Evolutionary conservation across 2,329 filamentous ascomycete genomes (phyloP), one percentile per base, ranked within the genome.

Genomic region (Monilinia fructicola): DNA sequence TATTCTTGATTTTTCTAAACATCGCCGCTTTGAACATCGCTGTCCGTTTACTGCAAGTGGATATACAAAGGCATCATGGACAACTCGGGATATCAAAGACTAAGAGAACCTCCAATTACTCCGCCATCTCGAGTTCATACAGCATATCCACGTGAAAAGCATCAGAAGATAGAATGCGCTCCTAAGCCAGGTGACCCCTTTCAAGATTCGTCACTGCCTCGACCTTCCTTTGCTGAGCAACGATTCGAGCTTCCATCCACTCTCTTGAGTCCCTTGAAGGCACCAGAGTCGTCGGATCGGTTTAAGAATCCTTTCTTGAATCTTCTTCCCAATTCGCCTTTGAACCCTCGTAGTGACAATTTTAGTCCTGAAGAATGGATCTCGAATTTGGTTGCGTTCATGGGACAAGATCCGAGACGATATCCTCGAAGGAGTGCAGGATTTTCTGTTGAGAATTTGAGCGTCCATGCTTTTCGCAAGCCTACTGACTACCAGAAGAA

Each of bases 401-500:
- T 69, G 44, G 55, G 80, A 83, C 48, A 80, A 80, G 38, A 83
- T 64, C 87, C 87, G 23, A 78, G 67, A 31, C 68, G 65, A 58
- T 72, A 64, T 54, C 60, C 52, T 58, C 54, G 46, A 53, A 84
- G 88, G 72, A 85, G 84, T 18, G 83, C 85, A 0, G 89, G 89
- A 56, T 81, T 92, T 54, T 81, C 83, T 61, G 91, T 89, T 78
- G 84, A 85, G 76, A 83, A 90, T 73, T 79, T 92, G 66, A 90
- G 85, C 68, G 87, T 90, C 6, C 86, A 87, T 73, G 88, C 89
- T 52, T 91, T 83, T 72, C 88, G 88, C 54, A 84, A 83, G 52
- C 81, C 85, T 0, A 90, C 88, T 0, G 89, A 91, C 75, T 91
- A 88, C 76, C 89, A 91, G 75, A 88, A 87, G 75, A 83, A 86